Evolutionary conservation across 2,329 filamentous ascomycete genomes (phyloP), one percentile per base, ranked within the genome.

Genomic region (Aaosphaeria arxii): DNA sequence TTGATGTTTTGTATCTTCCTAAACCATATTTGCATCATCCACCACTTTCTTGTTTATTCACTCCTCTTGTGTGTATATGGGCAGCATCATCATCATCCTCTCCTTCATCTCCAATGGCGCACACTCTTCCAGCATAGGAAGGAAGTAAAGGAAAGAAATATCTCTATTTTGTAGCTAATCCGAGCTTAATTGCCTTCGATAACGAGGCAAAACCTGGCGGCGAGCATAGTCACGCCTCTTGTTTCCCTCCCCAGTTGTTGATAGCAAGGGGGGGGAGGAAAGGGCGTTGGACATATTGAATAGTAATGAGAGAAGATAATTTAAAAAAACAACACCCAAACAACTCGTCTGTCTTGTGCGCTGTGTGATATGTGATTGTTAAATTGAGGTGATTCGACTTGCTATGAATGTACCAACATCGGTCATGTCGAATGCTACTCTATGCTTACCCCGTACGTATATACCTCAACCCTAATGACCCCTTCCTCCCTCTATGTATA

Each of bases 241-340:
- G 28, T 9, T 36, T 4, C n/a, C n/a, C n/a, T 35, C 17, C 17
- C 17, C 17, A 24, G 17, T 24, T 24, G 17, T 24, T 24, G 17
- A 24, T 24, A 24, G 17, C 17, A 24, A n/a, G 33, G 33, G 33
- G n/a, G 9, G 9, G n/a, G 32, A 7, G 32, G 7, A 9, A 9
- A n/a, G 7, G 7, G 33, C 33, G 33, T 36, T n/a, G 40, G 46
- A 40, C 46, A 33, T 41, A 33, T 13, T 51, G 42, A 52, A 49
- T 42, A 36, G 9, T 52, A 52, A 52, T 52, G 47, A 52, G 50
- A 47, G 42, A 38, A 36, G 29, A 44, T 36, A 36, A 36, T 24
- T 11, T 36, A 36, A 36, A 36, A 9, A 11, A 11, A 36, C 33
- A 36, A 36, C 3, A 36, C 9, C 13, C 4, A 36, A 36, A 36